Evolutionary conservation across 306 rosid species (phyloP).

Genomic region (Canavalia gladiata): DNA sequence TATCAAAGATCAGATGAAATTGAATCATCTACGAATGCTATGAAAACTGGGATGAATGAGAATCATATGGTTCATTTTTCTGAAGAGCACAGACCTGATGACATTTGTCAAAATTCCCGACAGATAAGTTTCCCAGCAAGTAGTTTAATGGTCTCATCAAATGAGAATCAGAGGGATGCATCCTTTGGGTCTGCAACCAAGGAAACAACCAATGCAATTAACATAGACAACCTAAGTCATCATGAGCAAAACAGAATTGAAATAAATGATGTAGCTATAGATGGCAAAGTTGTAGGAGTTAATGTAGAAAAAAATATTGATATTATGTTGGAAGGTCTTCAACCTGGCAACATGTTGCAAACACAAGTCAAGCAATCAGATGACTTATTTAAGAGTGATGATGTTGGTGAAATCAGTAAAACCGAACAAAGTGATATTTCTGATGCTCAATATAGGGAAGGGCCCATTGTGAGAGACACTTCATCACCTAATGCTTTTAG

Average conservation of each 20-base stretch:
- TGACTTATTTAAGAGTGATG: slow-evolving; percentile 36
- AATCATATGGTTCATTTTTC: slow-evolving; percentile 34
- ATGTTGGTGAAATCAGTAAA: slow-evolving; percentile 43
- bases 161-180: slow-evolving; percentile 43
- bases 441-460: slow-evolving; percentile 49
- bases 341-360: slow-evolving; percentile 47
- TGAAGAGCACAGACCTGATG: slow-evolving; percentile 54
- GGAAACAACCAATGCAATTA: slow-evolving; percentile 47
- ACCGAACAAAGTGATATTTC: slow-evolving; percentile 41
- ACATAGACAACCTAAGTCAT: slow-evolving; percentile 27
- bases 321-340: slow-evolving; percentile 36
- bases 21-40: slow-evolving; percentile 46
- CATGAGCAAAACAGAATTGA: slow-evolving; percentile 43
- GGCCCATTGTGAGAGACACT: slow-evolving; percentile 35
- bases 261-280: slow-evolving; percentile 45
- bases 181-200: slow-evolving; percentile 43
- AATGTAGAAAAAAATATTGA: slow-evolving; percentile 45
- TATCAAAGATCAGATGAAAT: slow-evolving; percentile 48
- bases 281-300: slow-evolving; percentile 43
- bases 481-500: slow-evolving; percentile 33
- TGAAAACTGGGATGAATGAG: slow-evolving; percentile 48
- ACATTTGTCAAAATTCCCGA: slow-evolving; percentile 30
- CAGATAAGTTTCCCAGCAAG: slow-evolving; percentile 43
- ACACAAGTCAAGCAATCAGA: slow-evolving; percentile 45
- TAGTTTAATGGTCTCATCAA: slow-evolving; percentile 35